A percentile compares a stretch with the other conserved stretches of the same genome.
These are phyloP conservation scores for Zymoseptoria ardabiliae DNA, from an alignment of 2,329 filamentous ascomycete genomes.

Conservation along the genomic window DNA sequence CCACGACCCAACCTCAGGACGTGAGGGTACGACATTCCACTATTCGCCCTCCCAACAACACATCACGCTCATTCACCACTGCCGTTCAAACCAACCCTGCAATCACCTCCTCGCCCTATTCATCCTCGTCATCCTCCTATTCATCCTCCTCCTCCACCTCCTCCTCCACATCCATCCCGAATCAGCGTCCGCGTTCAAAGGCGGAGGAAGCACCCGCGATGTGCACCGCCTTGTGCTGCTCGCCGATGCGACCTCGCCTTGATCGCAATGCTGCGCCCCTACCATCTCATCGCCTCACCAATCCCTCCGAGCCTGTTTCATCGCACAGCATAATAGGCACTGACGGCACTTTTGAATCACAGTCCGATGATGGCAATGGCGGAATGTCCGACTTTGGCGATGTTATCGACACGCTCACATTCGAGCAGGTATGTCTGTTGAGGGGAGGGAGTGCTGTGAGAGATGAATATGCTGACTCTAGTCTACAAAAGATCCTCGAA, in stretches of 20 bases:
- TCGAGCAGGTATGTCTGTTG: constrained; percentile 55
- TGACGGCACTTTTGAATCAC: constrained; percentile 19
- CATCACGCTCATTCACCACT: background rate
- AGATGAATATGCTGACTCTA: background rate
- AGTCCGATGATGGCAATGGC: constrained; percentile 42
- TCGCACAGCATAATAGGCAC: constrained; percentile 12
- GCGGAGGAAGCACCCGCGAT: background rate
- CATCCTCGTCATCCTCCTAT: constrained; percentile 4
- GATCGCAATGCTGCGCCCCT: constrained; percentile 13
- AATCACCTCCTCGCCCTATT: constrained; percentile 7
- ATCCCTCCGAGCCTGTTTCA: constrained; percentile 2
- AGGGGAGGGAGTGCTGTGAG: background rate
- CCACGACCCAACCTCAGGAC: constrained; percentile 15
- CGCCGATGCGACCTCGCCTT: constrained; percentile 11
- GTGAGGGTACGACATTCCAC: constrained; percentile 19
- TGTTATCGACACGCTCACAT: constrained; percentile 70
- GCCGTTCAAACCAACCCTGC: background rate
- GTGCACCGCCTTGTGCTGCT: constrained; percentile 12
- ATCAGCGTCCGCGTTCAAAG: constrained; percentile 1
- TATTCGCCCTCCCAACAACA: background rate
- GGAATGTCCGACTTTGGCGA: constrained; percentile 56
- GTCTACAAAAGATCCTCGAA: constrained; percentile 61
- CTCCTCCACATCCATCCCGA: constrained; percentile 3
- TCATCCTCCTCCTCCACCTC: constrained; percentile 5
- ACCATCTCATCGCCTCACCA: constrained; percentile 6